Base-by-base conservation (phyloP, 331 rosid species). In the Prunus yedoensis region DNA sequence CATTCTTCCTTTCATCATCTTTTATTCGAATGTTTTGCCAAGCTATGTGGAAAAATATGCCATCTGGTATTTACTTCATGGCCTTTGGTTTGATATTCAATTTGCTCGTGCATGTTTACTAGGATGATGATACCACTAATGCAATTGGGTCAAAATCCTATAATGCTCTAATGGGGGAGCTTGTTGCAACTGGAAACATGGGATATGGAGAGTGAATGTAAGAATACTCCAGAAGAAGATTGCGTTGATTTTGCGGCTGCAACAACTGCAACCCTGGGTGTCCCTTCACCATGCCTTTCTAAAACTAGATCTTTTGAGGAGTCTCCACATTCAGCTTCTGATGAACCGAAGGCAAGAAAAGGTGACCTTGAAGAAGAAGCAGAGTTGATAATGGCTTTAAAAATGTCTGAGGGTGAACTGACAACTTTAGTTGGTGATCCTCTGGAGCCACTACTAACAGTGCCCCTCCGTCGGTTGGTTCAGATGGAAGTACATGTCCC, bases 161-260 rank as follows among this genome's bases (percentile, higher is more conserved):
- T 78, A 96, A 96, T 80, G 77, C 97, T 72, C 91, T 96, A 41
- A 91, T 35, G 86, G 98, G 88, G 79, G 97, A 96, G 86, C 99
- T 96, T 73, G 99, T 96, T 71, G 91, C 96, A 73, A n/a, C 89
- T 96, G 82, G 99, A 96, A 81, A 86, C 98, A 65, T 80, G 49
- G 78, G 87, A 82, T 56, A 79, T 84, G 83, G 90, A 83, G 63
- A 61, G 45, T 73, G 84, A 81, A 50, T 56, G 30, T 68, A 81
- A 83, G 63, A 88, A 70, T 60, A 85, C 50, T 74, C 75, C 65
- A 21, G 98, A 92, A 86, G 99, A 95, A 79, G 98, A 92, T 86
- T 83, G 84, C 72, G 90, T 96, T 70, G 99, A 96, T 88, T 96
- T 96, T 85, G 97, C 77, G 75, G 99, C 99, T 58, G 99, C 99